phyloP scores from a whole-genome alignment of 345 rosid genomes.

The Ricinus communis region DNA sequence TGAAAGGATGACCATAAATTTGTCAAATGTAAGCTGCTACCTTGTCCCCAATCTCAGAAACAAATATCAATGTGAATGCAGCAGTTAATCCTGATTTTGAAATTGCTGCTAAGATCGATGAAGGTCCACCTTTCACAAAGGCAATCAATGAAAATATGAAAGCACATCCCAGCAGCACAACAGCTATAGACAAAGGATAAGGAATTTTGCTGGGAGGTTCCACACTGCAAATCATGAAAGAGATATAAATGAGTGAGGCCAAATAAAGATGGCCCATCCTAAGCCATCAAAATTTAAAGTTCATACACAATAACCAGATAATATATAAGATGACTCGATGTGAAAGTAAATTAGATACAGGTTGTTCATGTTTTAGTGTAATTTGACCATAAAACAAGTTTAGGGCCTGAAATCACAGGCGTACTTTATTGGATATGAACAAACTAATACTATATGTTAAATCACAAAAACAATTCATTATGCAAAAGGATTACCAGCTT shows the following conservation, averaged over 20 bases:
- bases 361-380: not conserved
- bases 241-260: constrained; percentile 8
- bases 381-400: not conserved
- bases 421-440: not conserved
- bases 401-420: constrained; percentile 6
- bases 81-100: constrained; percentile 97
- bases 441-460: not conserved
- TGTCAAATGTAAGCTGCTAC: constrained; percentile 32
- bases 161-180: constrained; percentile 71
- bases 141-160: constrained; percentile 66
- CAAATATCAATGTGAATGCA: constrained; percentile 91
- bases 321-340: not conserved
- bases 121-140: constrained; percentile 72
- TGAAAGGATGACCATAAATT: not conserved
- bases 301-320: not conserved
- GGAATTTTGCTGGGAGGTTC: constrained; percentile 60
- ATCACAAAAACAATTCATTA: not conserved
- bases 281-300: not conserved
- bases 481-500: not conserved
- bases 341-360: not conserved
- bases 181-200: constrained; percentile 70
- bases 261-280: not conserved
- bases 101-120: constrained; percentile 71
- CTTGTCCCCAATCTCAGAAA: constrained; percentile 99
- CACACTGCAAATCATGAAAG: constrained; percentile 52